Evolutionary conservation across 805 yeast species (phyloP).

Genomic region (Schwanniomyces yamadae): DNA sequence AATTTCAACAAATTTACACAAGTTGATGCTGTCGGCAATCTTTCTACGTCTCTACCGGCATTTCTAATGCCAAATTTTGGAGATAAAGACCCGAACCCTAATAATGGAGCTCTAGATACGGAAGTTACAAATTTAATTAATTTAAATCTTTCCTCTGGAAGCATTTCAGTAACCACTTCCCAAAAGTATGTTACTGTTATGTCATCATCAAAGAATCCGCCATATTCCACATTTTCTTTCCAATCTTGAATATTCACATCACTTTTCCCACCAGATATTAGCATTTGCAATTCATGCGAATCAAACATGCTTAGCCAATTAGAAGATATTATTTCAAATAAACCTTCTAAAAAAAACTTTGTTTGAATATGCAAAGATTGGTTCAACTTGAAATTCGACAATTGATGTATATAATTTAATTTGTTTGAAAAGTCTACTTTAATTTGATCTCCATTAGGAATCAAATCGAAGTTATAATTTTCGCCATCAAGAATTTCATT

Average conservation of each 20-base stretch:
- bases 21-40: conserved; percentile 90
- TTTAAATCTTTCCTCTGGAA: conserved; percentile 57
- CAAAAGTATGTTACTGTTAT: conserved; percentile 67
- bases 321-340: conserved; percentile 64
- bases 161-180: conserved; percentile 71
- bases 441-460: conserved; percentile 55
- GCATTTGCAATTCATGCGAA: conserved; percentile 75
- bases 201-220: conserved; percentile 58
- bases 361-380: conserved; percentile 58
- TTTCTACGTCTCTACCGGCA: conserved; percentile 51
- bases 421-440: conserved; percentile 62
- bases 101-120: conserved; percentile 84
- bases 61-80: conserved; percentile 83
- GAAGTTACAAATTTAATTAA: conserved; percentile 89
- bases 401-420: conserved; percentile 69
- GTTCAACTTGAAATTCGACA: conserved; percentile 80
- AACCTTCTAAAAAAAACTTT: conserved; percentile 63
- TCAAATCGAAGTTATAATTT: conserved; percentile 51
- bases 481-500: conserved; percentile 45
- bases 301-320: conserved; percentile 85
- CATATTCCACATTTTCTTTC: conserved; percentile 57
- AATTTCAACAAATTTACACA: conserved; percentile 85
- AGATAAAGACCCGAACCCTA: conserved; percentile 72
- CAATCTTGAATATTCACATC: conserved; percentile 74
- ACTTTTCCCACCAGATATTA: conserved; percentile 76